phyloP scores from a whole-genome alignment of 306 rosid genomes.

The Datisca glomerata region DNA sequence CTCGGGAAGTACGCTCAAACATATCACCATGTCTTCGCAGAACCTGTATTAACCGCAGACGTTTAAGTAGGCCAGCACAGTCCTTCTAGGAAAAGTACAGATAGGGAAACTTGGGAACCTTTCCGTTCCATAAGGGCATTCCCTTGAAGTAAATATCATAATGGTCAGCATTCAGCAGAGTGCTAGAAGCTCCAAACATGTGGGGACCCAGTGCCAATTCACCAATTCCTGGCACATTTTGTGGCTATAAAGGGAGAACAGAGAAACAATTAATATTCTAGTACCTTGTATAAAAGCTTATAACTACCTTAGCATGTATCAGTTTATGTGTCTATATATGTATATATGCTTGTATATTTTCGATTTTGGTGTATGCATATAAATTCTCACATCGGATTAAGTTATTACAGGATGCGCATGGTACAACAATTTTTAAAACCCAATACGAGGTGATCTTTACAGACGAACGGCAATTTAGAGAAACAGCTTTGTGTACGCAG shows the following conservation, averaged over 20 bases:
- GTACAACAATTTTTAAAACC: no score
- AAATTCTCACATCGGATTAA: no score
- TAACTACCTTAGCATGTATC: no score
- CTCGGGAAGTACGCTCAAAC: slow-evolving; percentile 65
- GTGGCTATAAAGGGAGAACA: slow-evolving; percentile 34
- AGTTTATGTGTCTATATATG: no score
- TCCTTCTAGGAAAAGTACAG: slow-evolving; percentile 1
- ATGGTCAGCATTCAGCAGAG: slow-evolving; percentile 81
- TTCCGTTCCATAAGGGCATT: slow-evolving; percentile 77
- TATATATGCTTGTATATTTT: no score
- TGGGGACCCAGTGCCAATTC: slow-evolving; percentile 86
- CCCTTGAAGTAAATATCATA: slow-evolving; percentile 74
- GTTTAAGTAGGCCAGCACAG: slow-evolving; percentile 7
- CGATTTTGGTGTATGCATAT: no score
- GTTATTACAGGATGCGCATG: no score
- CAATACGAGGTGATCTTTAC: no score
- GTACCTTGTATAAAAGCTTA: no score
- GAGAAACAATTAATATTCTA: no score
- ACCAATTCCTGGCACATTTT: slow-evolving; percentile 71
- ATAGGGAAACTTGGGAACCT: slow-evolving; percentile 34
- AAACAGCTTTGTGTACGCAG: not conserved
- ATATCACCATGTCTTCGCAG: slow-evolving; percentile 91
- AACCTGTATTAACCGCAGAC: slow-evolving; percentile 27
- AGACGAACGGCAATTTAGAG: slow-evolving; percentile 2
- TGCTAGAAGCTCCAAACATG: slow-evolving; percentile 73